A percentile compares a stretch with the other conserved stretches of the same genome.
Conservation (phyloP, 1,139 yeast species). For the Trichomonascaceae sp. region DNA sequence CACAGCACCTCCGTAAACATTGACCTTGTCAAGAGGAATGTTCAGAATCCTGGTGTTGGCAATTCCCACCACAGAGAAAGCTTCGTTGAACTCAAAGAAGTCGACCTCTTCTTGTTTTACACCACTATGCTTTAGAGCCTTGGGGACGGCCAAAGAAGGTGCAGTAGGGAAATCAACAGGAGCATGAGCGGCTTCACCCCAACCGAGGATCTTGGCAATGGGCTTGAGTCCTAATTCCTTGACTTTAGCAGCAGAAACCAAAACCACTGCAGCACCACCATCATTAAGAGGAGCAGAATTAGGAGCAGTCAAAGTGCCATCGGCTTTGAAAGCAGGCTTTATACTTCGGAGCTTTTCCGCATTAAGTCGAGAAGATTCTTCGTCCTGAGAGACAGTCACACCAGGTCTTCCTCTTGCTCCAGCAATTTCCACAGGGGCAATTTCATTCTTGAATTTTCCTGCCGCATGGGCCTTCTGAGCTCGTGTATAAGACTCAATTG, state of each 20-base stretch:
- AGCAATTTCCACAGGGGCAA: conserved; percentile 79
- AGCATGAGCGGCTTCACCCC: conserved; percentile 97
- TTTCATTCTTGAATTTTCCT: conserved; percentile 77
- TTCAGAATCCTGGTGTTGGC: conserved; percentile 76
- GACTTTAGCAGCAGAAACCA: conserved; percentile 76
- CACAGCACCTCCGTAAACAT: conserved; percentile 97
- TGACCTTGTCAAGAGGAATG: conserved; percentile 63
- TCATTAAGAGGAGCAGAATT: conserved; percentile 94
- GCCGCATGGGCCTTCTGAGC: conserved; percentile 73
- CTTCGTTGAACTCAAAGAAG: conserved; percentile 91
- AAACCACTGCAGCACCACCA: conserved; percentile 92
- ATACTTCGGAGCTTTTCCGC: conserved; percentile 71
- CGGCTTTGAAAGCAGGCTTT: conserved; percentile 88
- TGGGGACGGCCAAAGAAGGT: conserved; percentile 89
- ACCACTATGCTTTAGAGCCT: conserved; percentile 86
- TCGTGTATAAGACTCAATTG: conserved; percentile 77
- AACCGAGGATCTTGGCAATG: conserved; percentile 78
- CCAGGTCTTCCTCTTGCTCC: conserved; percentile 94
- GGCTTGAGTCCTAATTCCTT: conserved; percentile 83
- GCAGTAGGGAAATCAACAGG: conserved; percentile 95
- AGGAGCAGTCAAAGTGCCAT: conserved; percentile 86
- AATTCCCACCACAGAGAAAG: conserved; percentile 90
- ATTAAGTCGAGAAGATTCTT: conserved; percentile 71
- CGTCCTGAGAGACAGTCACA: conserved; percentile 61
- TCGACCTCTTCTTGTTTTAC: conserved; percentile 57